These are phyloP conservation scores for Magnusiomyces suaveolens DNA, from an alignment of 1,139 yeast genomes.

Conservation along the genomic window DNA sequence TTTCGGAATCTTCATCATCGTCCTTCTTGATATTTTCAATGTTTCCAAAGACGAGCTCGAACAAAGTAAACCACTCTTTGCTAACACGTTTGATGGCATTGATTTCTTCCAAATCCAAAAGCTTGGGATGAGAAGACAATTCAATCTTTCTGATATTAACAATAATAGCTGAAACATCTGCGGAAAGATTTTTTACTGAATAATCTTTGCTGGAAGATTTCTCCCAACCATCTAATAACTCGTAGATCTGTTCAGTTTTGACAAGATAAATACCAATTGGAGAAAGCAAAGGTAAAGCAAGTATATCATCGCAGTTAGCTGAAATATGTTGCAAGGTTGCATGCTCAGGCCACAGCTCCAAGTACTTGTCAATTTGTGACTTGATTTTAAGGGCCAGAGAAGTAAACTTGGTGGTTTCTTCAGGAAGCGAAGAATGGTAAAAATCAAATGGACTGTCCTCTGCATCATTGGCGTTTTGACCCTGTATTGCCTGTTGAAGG, in stretches of 20 bases:
- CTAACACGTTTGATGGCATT: slow-evolving; percentile 47
- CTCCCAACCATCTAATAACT: slow-evolving; percentile 84
- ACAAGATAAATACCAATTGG: slow-evolving; percentile 74
- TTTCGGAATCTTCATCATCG: slow-evolving; percentile 27
- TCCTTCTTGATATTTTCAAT: slow-evolving; percentile 19
- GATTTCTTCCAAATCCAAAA: slow-evolving; percentile 59
- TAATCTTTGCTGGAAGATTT: slow-evolving; percentile 78
- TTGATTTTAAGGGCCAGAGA: slow-evolving; percentile 42
- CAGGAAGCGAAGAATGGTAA: slow-evolving; percentile 55
- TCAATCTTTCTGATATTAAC: slow-evolving; percentile 89
- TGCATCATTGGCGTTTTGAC: slow-evolving; percentile 11
- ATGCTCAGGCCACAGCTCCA: slow-evolving; percentile 88
- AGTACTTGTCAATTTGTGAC: slow-evolving; percentile 40
- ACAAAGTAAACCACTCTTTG: slow-evolving; percentile 86
- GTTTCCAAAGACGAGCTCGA: slow-evolving; percentile 49
- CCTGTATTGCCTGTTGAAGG: slow-evolving; percentile 9
- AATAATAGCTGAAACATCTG: slow-evolving; percentile 54
- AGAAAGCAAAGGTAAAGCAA: slow-evolving; percentile 50
- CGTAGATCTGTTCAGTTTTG: slow-evolving; percentile 79
- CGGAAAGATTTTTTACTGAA: slow-evolving; percentile 48
- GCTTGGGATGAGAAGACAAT: slow-evolving; percentile 71
- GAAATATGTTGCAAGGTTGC: slow-evolving; percentile 67
- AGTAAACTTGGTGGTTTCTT: slow-evolving; percentile 55
- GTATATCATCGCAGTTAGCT: slow-evolving; percentile 58
- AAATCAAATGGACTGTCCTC: slow-evolving; percentile 41